These are phyloP conservation scores for Cladophialophora bantiana DNA, from an alignment of 2,329 filamentous ascomycete species.

Conservation along the genomic window DNA sequence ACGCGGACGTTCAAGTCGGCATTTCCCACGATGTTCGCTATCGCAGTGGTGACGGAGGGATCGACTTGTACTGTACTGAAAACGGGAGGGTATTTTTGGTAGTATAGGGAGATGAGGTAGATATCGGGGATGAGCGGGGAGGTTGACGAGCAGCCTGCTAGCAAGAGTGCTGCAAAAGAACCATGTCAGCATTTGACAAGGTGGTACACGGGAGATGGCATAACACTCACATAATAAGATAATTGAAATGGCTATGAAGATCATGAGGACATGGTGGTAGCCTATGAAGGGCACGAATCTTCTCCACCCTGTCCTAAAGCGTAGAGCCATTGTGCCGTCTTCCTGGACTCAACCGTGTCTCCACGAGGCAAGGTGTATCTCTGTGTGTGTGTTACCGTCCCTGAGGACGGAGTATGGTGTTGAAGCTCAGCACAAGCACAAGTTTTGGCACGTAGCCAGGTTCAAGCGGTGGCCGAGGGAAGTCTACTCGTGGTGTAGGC, in stretches of 20 bases:
- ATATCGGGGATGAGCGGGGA: slow-evolving; percentile 94
- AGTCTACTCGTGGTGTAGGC: neutral
- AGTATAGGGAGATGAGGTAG: slow-evolving; percentile 98
- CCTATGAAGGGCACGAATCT: slow-evolving; percentile 67
- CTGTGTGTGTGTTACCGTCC: slow-evolving; percentile 30
- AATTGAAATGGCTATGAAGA: slow-evolving; percentile 90
- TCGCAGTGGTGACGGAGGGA: slow-evolving; percentile 83
- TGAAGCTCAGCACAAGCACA: slow-evolving; percentile 34
- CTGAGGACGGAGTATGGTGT: slow-evolving; percentile 34
- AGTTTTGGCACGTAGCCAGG: slow-evolving; percentile 22
- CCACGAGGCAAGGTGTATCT: neutral
- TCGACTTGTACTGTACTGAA: slow-evolving; percentile 89
- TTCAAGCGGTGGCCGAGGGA: slow-evolving; percentile 24
- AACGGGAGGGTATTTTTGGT: slow-evolving; percentile 80
- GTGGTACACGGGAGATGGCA: neutral
- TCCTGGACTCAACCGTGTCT: slow-evolving; percentile 6
- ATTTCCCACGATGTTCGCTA: slow-evolving; percentile 85
- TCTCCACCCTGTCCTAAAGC: slow-evolving; percentile 46
- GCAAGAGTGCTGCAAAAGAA: slow-evolving; percentile 72
- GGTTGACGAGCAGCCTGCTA: slow-evolving; percentile 96
- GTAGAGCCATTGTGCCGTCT: slow-evolving; percentile 34
- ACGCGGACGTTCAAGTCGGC: slow-evolving; percentile 89
- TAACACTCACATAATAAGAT: slow-evolving; percentile 84
- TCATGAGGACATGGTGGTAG: slow-evolving; percentile 92
- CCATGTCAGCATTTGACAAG: slow-evolving; percentile 1